phyloP scores from a whole-genome alignment of 768 basidiomycete species.

The Pleurotus eryngii region DNA sequence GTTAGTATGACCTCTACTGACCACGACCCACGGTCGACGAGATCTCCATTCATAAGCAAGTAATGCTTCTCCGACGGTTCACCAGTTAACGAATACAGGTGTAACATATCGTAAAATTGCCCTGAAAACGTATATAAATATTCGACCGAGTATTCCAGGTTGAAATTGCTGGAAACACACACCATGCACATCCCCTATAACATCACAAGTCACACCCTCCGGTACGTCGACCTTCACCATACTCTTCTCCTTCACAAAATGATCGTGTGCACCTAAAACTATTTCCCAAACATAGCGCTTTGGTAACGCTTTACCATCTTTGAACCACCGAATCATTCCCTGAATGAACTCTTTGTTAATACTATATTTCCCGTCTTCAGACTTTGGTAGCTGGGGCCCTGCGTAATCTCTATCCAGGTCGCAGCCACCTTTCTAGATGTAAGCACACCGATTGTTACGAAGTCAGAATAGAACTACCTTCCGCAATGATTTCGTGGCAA shows the following conservation, averaged over 20 bases:
- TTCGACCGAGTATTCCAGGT: neutral
- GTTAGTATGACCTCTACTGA: conserved; percentile 90
- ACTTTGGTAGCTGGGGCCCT: conserved; percentile 67
- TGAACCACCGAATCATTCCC: conserved; percentile 89
- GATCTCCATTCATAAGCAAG: conserved; percentile 90
- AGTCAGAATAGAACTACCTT: conserved; percentile 42
- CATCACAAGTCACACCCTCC: conserved; percentile 81
- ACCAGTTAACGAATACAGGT: conserved; percentile 83
- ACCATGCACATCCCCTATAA: conserved; percentile 98
- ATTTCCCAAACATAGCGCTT: conserved; percentile 96
- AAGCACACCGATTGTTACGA: neutral
- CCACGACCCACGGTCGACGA: conserved; percentile 97
- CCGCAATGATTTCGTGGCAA: conserved; percentile 74
- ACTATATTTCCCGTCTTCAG: conserved; percentile 62
- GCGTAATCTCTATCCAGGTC: conserved; percentile 69
- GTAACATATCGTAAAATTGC: conserved; percentile 92
- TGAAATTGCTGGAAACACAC: conserved; percentile 14
- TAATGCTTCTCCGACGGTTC: conserved; percentile 83
- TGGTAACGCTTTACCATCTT: conserved; percentile 88
- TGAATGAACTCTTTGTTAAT: conserved; percentile 79
- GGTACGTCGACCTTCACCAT: conserved; percentile 73
- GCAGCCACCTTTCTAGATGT: conserved; percentile 57
- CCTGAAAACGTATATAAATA: conserved; percentile 40
- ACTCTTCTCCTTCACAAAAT: conserved; percentile 75
- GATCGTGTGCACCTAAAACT: conserved; percentile 76